Percentiles rank a stretch among this genome's conserved stretches.
These are phyloP conservation scores for Phytomonas francai DNA, from an alignment of 208 protist species.

Conservation along the genomic window DNA sequence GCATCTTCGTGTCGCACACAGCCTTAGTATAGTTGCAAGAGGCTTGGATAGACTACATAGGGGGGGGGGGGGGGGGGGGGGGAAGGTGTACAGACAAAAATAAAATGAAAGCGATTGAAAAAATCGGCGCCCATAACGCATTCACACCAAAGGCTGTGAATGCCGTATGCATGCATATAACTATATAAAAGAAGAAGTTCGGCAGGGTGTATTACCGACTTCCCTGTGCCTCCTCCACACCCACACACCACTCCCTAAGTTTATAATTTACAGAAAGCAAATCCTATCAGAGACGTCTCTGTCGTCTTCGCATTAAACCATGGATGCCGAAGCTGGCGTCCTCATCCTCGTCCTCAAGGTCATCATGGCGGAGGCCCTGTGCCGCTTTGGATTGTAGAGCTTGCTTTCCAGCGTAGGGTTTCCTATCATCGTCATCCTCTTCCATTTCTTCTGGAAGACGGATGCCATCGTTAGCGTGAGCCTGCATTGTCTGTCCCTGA, in stretches of 20 bases:
- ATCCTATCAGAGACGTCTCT: too few species aligned
- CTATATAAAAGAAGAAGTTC: too few species aligned
- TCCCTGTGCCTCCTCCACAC: too few species aligned
- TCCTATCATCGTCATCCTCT: slow-evolving; percentile 15
- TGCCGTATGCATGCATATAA: too few species aligned
- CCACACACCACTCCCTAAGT: too few species aligned
- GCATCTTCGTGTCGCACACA: neutral
- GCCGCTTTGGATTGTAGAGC: too few species aligned
- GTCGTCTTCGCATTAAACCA: too few species aligned
- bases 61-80: neutral
- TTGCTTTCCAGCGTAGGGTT: too few species aligned
- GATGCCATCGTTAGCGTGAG: slow-evolving; percentile 24
- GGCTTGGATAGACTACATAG: neutral
- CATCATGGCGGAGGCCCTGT: neutral
- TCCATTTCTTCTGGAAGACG: slow-evolving; percentile 16
- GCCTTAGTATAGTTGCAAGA: neutral
- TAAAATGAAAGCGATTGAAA: slow-evolving; percentile 1
- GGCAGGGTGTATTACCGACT: too few species aligned
- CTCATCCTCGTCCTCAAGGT: slow-evolving; percentile 15
- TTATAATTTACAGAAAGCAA: too few species aligned
- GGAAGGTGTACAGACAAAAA: neutral
- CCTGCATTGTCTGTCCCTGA: slow-evolving; percentile 17
- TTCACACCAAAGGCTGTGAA: too few species aligned
- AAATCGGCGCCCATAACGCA: too few species aligned
- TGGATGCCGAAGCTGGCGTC: slow-evolving; percentile 15